phyloP scores from a whole-genome alignment of 352 stramenopile species.

The Phytopythium mirpurense region DNA sequence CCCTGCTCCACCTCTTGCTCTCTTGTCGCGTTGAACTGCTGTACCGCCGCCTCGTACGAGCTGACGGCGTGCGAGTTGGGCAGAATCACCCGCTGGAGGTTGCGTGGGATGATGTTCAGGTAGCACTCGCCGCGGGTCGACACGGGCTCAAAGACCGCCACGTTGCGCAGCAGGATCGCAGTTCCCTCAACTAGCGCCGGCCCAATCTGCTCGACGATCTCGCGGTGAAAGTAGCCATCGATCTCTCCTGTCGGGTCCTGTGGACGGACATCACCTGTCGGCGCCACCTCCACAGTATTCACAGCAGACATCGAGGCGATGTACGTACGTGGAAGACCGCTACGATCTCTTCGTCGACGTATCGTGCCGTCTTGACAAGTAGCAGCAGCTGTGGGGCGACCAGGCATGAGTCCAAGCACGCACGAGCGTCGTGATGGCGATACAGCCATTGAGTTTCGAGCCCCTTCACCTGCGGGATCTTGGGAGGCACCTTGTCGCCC shows the following conservation, averaged over 20 bases:
- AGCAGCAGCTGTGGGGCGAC: constrained; percentile 45
- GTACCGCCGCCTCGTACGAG: constrained; percentile 27
- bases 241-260: constrained; percentile 76
- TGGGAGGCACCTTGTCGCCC: constrained; percentile 52
- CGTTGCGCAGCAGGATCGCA: constrained; percentile 56
- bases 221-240: constrained; percentile 77
- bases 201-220: constrained; percentile 69
- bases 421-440: too few relatives aligned
- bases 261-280: neutral
- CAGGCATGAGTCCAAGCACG: too few relatives aligned
- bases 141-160: constrained; percentile 59
- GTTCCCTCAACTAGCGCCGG: constrained; percentile 42
- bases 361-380: constrained; percentile 77
- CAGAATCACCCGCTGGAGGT: constrained; percentile 54
- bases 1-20: constrained; percentile 27
- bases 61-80: constrained; percentile 17
- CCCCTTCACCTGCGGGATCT: constrained; percentile 37
- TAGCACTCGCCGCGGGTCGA: constrained; percentile 48
- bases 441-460: neutral
- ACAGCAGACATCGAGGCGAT: neutral
- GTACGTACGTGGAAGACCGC: constrained; percentile 56
- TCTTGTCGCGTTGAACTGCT: constrained; percentile 39
- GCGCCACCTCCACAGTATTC: neutral
- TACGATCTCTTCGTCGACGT: constrained; percentile 79
- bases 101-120: constrained; percentile 67